A percentile compares a stretch with the other conserved stretches of the same genome.
Evolutionary conservation across 768 basidiomycete species (phyloP).

Genomic region (Psilocybe subaeruginosa): DNA sequence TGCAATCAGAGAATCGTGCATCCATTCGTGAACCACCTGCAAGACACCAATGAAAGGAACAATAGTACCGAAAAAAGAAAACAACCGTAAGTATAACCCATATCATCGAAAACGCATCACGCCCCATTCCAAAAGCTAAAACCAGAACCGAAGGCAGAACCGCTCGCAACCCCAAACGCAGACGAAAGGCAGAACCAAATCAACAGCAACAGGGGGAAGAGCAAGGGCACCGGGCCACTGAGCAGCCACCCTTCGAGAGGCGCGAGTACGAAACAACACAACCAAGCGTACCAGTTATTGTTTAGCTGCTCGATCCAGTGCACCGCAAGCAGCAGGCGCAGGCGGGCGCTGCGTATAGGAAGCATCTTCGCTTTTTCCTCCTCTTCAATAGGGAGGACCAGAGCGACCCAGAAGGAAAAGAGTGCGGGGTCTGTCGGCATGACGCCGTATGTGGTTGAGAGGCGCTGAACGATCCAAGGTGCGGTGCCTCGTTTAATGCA

Average conservation of each 20-base stretch:
- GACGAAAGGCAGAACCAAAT: background rate
- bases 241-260: constrained; percentile 17
- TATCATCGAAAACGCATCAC: constrained; percentile 1
- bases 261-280: constrained; percentile 25
- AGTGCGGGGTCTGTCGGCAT: constrained; percentile 73
- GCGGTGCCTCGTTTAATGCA: constrained; percentile 66
- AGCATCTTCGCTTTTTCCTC: constrained; percentile 86
- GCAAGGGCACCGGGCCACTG: constrained; percentile 14
- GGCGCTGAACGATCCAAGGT: constrained; percentile 91
- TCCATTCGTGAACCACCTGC: constrained; percentile 78
- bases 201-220: constrained; percentile 18
- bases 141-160: background rate
- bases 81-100: constrained; percentile 13
- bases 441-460: constrained; percentile 76
- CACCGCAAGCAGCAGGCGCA: constrained; percentile 83
- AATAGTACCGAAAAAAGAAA: constrained; percentile 5
- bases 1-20: constrained; percentile 51
- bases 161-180: background rate
- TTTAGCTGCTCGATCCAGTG: constrained; percentile 88
- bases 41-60: constrained; percentile 11
- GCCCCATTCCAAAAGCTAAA: constrained; percentile 13
- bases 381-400: constrained; percentile 90
- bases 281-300: constrained; percentile 50
- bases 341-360: constrained; percentile 75
- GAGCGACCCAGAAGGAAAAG: constrained; percentile 91